Conservation (phyloP, 768 basidiomycete species). For the Hydnum rufescens region DNA sequence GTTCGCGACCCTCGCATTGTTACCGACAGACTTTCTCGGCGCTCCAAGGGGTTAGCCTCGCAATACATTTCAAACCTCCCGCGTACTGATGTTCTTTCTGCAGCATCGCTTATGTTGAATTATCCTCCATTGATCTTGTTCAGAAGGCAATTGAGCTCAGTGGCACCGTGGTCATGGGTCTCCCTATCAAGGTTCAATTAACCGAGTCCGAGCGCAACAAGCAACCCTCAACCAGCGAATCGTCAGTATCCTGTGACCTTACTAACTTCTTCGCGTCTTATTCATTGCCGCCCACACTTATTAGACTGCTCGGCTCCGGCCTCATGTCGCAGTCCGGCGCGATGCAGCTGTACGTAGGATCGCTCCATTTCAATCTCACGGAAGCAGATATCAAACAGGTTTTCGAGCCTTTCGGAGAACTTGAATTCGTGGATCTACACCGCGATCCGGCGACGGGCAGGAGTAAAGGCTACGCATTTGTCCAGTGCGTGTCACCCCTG, state of each 20-base stretch:
- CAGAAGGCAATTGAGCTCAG: constrained; percentile 75
- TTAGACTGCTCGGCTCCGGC: too few species aligned
- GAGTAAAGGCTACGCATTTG: constrained; percentile 95
- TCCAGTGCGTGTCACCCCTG: constrained; percentile 44
- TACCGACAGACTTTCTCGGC: constrained; percentile 80
- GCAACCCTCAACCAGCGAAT: constrained; percentile 63
- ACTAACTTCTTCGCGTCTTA: constrained; percentile 2
- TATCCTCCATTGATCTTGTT: constrained; percentile 76
- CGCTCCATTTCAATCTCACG: constrained; percentile 89
- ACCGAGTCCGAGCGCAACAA: constrained; percentile 89
- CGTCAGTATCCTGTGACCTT: constrained; percentile 29
- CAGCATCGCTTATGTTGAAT: constrained; percentile 97
- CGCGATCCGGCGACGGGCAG: constrained; percentile 85
- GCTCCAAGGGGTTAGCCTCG: constrained; percentile 80
- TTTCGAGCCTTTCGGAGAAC: constrained; percentile 94
- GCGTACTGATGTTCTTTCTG: constrained; percentile 5
- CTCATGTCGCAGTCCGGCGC: constrained; percentile 58
- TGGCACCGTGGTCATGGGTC: constrained; percentile 94
- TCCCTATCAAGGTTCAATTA: constrained; percentile 89
- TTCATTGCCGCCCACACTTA: constrained; percentile 40
- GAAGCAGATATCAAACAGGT: constrained; percentile 97
- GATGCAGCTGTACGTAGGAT: constrained; percentile 94
- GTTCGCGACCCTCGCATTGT: constrained; percentile 95
- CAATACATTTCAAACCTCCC: neutral
- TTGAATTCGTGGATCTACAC: constrained; percentile 97